phyloP scores from a whole-genome alignment of 306 rosid species.

The Senna tora region DNA sequence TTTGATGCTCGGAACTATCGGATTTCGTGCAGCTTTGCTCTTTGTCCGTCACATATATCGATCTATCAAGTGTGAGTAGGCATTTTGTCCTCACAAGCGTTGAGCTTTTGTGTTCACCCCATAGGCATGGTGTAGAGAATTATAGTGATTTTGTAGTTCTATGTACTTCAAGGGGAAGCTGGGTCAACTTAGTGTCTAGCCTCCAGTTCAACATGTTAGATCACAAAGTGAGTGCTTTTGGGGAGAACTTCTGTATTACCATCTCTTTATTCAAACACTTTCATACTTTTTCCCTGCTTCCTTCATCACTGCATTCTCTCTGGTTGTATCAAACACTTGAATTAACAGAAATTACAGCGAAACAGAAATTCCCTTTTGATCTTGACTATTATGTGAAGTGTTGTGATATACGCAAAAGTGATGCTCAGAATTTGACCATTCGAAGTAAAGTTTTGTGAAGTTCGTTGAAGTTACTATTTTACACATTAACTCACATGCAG shows the following conservation, averaged over 20 bases:
- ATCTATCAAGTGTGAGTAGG: conserved; percentile 62
- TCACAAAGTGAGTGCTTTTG: conserved; percentile 47
- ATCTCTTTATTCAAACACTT: conserved; percentile 31
- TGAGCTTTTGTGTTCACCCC: conserved; percentile 41
- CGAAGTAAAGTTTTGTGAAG: too few species aligned
- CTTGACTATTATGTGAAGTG: too few species aligned
- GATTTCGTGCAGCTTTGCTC: conserved; percentile 55
- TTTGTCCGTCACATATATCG: conserved; percentile 60
- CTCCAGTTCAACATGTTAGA: conserved; percentile 51
- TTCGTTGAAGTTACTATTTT: too few species aligned
- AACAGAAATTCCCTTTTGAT: too few species aligned
- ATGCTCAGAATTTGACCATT: too few species aligned
- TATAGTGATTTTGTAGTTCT: conserved; percentile 65
- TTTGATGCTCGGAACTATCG: conserved; percentile 52
- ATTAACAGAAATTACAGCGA: too few species aligned
- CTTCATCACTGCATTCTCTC: neutral
- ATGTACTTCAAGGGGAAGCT: conserved; percentile 52
- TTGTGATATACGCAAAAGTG: too few species aligned
- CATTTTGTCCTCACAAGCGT: conserved; percentile 38
- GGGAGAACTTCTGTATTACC: conserved; percentile 59
- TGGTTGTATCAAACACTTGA: neutral
- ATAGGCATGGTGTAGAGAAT: conserved; percentile 59
- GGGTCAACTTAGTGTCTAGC: conserved; percentile 49
- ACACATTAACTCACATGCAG: too few species aligned
- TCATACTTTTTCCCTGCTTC: too few species aligned